These are phyloP conservation scores for Glycyrrhiza uralensis DNA, from an alignment of 306 rosid genomes.

Conservation along the genomic window DNA sequence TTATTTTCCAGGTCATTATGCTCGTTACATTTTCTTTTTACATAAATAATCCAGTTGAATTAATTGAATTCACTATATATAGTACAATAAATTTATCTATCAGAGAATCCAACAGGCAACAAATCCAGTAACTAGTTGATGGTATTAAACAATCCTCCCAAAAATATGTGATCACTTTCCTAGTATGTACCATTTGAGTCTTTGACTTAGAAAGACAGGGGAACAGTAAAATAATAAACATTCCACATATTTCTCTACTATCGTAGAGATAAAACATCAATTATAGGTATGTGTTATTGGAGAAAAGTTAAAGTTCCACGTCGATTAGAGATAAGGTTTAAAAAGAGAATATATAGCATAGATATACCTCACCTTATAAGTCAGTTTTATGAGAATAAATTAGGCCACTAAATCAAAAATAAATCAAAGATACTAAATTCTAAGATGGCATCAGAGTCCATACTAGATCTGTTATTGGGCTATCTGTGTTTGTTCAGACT, in stretches of 20 bases:
- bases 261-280: background rate
- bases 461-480: too few species aligned
- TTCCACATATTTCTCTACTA: background rate
- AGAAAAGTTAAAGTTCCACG: too few species aligned
- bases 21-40: background rate
- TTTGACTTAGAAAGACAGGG: conserved; percentile 10
- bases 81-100: background rate
- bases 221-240: background rate
- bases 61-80: background rate
- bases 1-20: background rate
- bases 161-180: background rate
- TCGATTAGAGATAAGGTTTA: too few species aligned
- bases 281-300: too few species aligned
- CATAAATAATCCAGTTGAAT: background rate
- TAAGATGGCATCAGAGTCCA: too few species aligned
- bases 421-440: too few species aligned
- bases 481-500: too few species aligned
- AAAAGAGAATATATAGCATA: too few species aligned
- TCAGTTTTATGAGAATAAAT: too few species aligned
- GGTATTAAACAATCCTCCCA: background rate
- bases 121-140: background rate
- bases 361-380: too few species aligned
- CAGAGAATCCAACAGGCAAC: background rate
- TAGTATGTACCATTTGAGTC: too few species aligned
- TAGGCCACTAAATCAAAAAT: too few species aligned